Evolutionary conservation across 2,329 filamentous ascomycete species (phyloP).

Genomic region (Xylaria arbuscula): DNA sequence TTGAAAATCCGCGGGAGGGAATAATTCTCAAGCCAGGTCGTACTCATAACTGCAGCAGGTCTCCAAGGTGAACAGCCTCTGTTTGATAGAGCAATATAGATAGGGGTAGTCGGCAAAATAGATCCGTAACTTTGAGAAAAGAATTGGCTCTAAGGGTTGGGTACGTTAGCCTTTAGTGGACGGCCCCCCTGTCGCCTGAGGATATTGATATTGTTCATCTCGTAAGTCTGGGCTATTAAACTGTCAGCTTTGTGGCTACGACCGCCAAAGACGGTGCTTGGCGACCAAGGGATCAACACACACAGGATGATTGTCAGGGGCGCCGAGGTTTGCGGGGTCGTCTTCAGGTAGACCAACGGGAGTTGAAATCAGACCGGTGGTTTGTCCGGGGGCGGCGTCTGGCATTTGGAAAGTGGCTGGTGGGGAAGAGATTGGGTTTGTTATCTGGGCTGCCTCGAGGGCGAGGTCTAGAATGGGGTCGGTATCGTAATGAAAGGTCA

Average conservation of each 20-base stretch:
- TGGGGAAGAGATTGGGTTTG: neutral
- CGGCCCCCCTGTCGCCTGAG: no score
- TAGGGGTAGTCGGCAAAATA: no score
- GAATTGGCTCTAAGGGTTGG: no score
- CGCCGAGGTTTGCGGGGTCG: neutral
- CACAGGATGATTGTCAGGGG: neutral
- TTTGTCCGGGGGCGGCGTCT: neutral
- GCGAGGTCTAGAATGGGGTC: no score
- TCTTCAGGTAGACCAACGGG: neutral
- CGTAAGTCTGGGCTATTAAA: neutral
- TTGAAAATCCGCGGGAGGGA: neutral
- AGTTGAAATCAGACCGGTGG: neutral
- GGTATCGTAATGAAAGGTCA: slow-evolving; percentile 8
- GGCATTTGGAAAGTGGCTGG: neutral
- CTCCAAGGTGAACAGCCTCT: slow-evolving; percentile 1
- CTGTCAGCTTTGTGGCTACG: neutral
- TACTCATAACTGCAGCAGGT: neutral
- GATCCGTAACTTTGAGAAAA: no score
- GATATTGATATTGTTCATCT: no score
- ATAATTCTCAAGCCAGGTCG: neutral
- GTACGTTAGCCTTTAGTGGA: no score
- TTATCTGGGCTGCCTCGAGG: neutral
- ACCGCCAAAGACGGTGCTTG: neutral
- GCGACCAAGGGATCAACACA: neutral
- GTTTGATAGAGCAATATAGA: neutral